Percentiles rank a stretch among this genome's conserved stretches.
These are phyloP conservation scores for Pythium aquatile DNA, from an alignment of 352 stramenopile genomes.

Conservation along the genomic window DNA sequence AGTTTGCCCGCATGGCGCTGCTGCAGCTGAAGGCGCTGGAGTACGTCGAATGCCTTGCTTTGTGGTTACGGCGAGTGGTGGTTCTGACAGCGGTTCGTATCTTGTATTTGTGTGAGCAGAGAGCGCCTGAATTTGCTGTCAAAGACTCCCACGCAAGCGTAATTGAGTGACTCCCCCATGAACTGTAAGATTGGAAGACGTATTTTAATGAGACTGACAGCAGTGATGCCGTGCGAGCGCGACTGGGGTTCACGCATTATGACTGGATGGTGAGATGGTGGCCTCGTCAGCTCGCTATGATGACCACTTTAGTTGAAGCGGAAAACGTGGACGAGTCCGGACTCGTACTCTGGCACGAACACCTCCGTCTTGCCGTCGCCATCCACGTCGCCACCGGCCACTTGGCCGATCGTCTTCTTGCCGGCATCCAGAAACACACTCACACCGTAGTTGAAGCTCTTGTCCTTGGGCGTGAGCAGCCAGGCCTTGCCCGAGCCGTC, in stretches of 20 bases:
- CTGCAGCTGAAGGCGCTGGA: conserved; percentile 36
- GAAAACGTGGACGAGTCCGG: conserved; percentile 22
- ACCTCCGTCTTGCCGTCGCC: conserved; percentile 22
- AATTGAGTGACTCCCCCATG: neutral
- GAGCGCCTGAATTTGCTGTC: conserved; percentile 17
- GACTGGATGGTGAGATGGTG: too few species aligned
- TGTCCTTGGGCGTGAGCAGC: conserved; percentile 23
- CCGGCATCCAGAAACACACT: conserved; percentile 23
- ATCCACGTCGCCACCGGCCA: conserved; percentile 15
- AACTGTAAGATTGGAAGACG: neutral
- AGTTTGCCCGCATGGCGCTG: conserved; percentile 31
- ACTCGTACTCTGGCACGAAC: conserved; percentile 26
- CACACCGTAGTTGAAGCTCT: conserved; percentile 20
- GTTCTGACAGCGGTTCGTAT: neutral
- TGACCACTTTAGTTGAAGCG: conserved; percentile 17
- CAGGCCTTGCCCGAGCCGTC: conserved; percentile 21
- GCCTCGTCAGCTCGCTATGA: neutral
- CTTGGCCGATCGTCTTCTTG: conserved; percentile 23
- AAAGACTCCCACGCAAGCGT: conserved; percentile 8
- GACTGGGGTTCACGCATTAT: too few species aligned
- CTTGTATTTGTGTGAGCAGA: conserved; percentile 13
- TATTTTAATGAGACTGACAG: neutral
- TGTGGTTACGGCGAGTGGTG: neutral
- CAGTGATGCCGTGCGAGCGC: neutral
- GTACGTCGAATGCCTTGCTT: conserved; percentile 26